phyloP scores from a whole-genome alignment of 2,329 filamentous ascomycete species.

The Pseudogymnoascus verrucosus region DNA sequence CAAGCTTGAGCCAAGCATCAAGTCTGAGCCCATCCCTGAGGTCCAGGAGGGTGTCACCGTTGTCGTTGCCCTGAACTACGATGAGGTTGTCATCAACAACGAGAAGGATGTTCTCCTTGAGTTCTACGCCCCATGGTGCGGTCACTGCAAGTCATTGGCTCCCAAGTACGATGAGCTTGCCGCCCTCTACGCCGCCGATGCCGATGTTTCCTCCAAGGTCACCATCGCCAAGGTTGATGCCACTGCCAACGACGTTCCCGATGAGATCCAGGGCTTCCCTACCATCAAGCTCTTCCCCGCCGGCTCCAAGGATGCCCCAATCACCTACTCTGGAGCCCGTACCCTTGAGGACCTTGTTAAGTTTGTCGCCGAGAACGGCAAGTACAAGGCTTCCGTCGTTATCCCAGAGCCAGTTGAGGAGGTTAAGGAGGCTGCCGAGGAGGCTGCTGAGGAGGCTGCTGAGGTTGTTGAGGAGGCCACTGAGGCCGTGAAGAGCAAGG shows the following conservation, averaged over 20 bases:
- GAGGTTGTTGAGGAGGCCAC: constrained; percentile 39
- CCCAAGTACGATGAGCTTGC: constrained; percentile 95
- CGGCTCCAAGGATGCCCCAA: constrained; percentile 72
- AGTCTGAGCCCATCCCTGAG: constrained; percentile 95
- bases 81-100: constrained; percentile 84
- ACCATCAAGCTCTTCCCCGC: constrained; percentile 98
- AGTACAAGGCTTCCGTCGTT: constrained; percentile 67
- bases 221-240: constrained; percentile 97
- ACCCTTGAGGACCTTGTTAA: constrained; percentile 84
- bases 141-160: constrained; percentile 97
- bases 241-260: constrained; percentile 90
- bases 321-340: constrained; percentile 82
- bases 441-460: constrained; percentile 31
- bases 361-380: constrained; percentile 94
- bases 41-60: constrained; percentile 83
- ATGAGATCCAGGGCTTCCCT: constrained; percentile 95
- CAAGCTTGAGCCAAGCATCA: constrained; percentile 92
- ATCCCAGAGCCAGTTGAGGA: constrained; percentile 49
- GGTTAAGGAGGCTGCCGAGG: constrained; percentile 34
- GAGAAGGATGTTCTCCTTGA: constrained; percentile 95
- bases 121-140: constrained; percentile 99
- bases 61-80: constrained; percentile 89
- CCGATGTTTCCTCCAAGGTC: constrained; percentile 75
- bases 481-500: constrained; percentile 40
- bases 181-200: constrained; percentile 61